Conservation (phyloP, 768 basidiomycete species). For the Imleria badia region DNA sequence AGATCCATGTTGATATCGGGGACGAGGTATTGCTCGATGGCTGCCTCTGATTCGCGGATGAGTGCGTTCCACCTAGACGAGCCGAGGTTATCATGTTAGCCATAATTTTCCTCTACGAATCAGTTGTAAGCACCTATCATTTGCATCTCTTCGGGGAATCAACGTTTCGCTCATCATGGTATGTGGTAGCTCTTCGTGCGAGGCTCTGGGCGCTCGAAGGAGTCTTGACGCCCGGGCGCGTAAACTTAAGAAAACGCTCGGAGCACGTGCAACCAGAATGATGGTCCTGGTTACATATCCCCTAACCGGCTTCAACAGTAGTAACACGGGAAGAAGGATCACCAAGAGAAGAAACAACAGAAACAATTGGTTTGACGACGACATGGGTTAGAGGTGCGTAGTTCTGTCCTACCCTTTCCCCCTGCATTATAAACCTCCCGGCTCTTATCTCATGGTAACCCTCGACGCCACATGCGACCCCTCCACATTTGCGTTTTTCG, state of each 20-base stretch:
- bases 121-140: conserved; percentile 14
- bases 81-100: conserved; percentile 3
- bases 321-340: neutral
- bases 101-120: neutral
- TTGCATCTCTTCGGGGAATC: conserved; percentile 1
- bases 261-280: conserved; percentile 18
- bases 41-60: conserved; percentile 8
- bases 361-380: conserved; percentile 10
- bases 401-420: neutral
- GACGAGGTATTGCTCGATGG: conserved; percentile 12
- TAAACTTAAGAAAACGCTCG: neutral
- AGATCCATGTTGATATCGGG: conserved; percentile 26
- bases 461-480: neutral
- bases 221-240: conserved; percentile 7
- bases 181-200: neutral
- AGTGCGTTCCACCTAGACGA: conserved; percentile 17
- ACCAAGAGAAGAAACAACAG: conserved; percentile 16
- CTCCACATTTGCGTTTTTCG: neutral
- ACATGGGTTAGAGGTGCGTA: conserved; percentile 11
- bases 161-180: conserved; percentile 1
- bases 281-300: neutral
- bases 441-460: neutral
- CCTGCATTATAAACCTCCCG: conserved; percentile 14
- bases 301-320: neutral
- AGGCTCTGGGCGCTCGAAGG: conserved; percentile 5